Evolutionary conservation across 2,329 filamentous ascomycete species (phyloP).

Genomic region (Ophiostoma angusticollis): DNA sequence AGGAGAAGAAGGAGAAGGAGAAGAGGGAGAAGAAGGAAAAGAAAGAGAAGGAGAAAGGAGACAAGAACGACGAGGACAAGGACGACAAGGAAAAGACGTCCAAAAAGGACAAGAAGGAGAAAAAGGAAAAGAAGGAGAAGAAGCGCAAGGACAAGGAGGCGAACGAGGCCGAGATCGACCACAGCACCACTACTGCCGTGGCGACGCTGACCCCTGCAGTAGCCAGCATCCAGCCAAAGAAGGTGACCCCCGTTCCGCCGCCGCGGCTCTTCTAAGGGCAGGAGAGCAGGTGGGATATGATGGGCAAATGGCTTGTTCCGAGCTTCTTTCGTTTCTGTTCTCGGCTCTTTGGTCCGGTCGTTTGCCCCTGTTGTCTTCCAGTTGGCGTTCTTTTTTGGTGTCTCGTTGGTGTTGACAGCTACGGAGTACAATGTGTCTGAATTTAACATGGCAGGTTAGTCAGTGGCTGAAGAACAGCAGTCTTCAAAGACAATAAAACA

Average conservation of each 20-base stretch:
- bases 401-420: no score
- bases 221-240: conserved; percentile 7
- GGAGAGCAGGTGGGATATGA: not conserved
- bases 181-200: no score
- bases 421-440: no score
- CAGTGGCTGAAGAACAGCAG: no score
- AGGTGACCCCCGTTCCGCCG: conserved; percentile 13
- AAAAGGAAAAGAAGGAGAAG: conserved; percentile 9
- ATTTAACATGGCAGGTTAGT: no score
- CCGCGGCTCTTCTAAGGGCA: conserved; percentile 1
- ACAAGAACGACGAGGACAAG: not conserved
- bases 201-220: not conserved
- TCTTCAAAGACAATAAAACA: no score
- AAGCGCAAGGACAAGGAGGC: conserved; percentile 1
- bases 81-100: conserved; percentile 1
- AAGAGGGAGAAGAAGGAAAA: conserved; percentile 1
- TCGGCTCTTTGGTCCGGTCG: no score
- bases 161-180: not conserved
- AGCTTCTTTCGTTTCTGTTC: no score
- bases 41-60: conserved; percentile 5
- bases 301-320: no score
- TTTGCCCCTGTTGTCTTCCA: no score
- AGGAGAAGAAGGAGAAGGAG: conserved; percentile 4
- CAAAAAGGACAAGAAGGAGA: conserved; percentile 10
- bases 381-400: no score